Evolutionary conservation across 1,139 yeast species (phyloP), one percentile per base, ranked within the genome.

Genomic region (Magnusiomyces fungicola): DNA sequence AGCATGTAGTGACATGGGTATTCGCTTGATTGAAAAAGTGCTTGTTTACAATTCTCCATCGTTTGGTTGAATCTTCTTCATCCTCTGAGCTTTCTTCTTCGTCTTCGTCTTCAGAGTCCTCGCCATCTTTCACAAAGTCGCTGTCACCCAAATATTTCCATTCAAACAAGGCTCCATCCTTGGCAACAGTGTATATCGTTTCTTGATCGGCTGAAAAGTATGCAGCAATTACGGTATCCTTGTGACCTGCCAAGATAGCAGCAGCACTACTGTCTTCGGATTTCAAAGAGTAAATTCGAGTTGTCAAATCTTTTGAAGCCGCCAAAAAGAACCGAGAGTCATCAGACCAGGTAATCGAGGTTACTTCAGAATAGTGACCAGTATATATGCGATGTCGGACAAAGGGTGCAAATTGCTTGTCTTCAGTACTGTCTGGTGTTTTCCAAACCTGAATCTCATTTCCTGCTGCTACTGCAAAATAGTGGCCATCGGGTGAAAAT

Each of bases 351-450:
- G 86, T 75, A 9, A 92, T 68, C 6, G 87, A 79, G 1, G 80
- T 76, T 24, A 94, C 80, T 56, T 87, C 95, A 48, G 82, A 81
- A 64, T 82, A 89, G 69, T 92, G 98, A 25, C 98, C 99, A 1
- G 97, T 88, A 61, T 89, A 89, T 5, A 86, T 78, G 60, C 96
- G 74, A 66, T 87, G 89, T 57, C 95, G 83, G 39, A 92, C 85
- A 68, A 92, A 94, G 16, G 98, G 99, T 1, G 96, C 94, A 74
- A 94, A 92, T 64, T 89, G 97, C 56, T 95, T 74, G 52, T 78
- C 82, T 41, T 66, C 70, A 1, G 79, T 70, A 34, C 74, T 73
- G 47, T 79, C 81, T 0, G 97, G 97, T 1, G 97, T 88, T 60
- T 80, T 82, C 99, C 99, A 92, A 12, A 92, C 85, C 64, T 94